A percentile compares a stretch with the other conserved stretches of the same genome.
Conservation (phyloP, 2,329 filamentous ascomycete genomes). For the Colletotrichum lupini region DNA sequence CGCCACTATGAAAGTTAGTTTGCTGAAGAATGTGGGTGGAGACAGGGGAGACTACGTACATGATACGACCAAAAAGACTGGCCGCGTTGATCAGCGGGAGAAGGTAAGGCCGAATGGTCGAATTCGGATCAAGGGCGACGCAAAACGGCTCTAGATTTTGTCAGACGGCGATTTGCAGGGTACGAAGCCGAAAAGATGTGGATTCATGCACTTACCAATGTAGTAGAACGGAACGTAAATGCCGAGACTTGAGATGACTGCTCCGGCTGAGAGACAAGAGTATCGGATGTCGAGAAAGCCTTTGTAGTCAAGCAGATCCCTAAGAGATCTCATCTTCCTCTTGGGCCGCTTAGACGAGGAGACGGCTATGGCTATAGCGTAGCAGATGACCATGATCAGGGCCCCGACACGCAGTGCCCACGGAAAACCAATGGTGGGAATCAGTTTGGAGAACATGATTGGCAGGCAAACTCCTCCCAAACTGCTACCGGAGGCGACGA, state of each 20-base stretch:
- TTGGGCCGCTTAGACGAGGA: conserved; percentile 42
- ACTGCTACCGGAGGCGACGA: conserved; percentile 63
- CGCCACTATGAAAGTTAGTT: background rate
- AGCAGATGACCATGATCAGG: conserved; percentile 53
- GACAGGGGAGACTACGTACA: background rate
- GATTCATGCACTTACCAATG: conserved; percentile 39
- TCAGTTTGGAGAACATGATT: conserved; percentile 68
- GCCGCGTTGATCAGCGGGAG: background rate
- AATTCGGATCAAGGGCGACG: background rate
- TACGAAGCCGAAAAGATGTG: background rate
- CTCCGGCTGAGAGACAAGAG: conserved; percentile 14
- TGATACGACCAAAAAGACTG: background rate
- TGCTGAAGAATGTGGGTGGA: background rate
- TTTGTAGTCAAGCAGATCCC: conserved; percentile 19
- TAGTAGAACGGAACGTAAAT: conserved; percentile 51
- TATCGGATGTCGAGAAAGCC: conserved; percentile 27
- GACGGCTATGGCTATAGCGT: conserved; percentile 48
- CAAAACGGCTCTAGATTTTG: background rate
- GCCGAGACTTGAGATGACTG: conserved; percentile 37
- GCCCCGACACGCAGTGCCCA: conserved; percentile 62
- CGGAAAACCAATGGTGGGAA: conserved; percentile 57
- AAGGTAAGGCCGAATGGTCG: background rate
- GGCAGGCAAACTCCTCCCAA: conserved; percentile 68
- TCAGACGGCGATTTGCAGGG: background rate
- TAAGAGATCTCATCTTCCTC: conserved; percentile 8